phyloP scores from a whole-genome alignment of 495 filamentous ascomycete species.

The Podospora australis region DNA sequence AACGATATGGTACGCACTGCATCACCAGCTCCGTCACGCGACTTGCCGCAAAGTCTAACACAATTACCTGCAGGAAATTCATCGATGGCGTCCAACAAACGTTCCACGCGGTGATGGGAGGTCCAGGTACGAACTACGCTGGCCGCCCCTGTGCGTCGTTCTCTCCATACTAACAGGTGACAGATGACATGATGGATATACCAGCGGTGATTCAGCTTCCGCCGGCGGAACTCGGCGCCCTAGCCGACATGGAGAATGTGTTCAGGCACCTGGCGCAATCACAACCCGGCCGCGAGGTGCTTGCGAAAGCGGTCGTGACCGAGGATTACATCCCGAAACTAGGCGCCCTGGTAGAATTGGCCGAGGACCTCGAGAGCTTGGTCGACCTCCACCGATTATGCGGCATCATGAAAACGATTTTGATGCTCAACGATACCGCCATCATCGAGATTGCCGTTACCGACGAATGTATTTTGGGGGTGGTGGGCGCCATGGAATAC shows the following conservation, averaged over 20 bases:
- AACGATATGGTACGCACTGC: slow-evolving; percentile 66
- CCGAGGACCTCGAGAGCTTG: slow-evolving; percentile 86
- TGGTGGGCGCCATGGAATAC: slow-evolving; percentile 95
- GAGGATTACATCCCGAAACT: slow-evolving; percentile 86
- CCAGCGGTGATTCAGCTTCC: slow-evolving; percentile 67
- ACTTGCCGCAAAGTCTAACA: slow-evolving; percentile 12
- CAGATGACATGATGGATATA: slow-evolving; percentile 73
- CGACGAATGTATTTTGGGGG: slow-evolving; percentile 81
- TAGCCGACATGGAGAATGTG: slow-evolving; percentile 73
- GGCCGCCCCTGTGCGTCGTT: too few relatives aligned
- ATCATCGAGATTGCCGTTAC: slow-evolving; percentile 92
- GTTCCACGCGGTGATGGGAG: slow-evolving; percentile 34
- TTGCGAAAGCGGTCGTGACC: slow-evolving; percentile 76
- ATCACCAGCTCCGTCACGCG: slow-evolving; percentile 14
- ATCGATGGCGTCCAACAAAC: slow-evolving; percentile 75
- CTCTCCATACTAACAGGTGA: too few relatives aligned
- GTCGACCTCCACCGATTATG: slow-evolving; percentile 82
- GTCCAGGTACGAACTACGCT: slow-evolving; percentile 39
- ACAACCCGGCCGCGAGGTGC: slow-evolving; percentile 72
- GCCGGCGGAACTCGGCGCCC: slow-evolving; percentile 66
- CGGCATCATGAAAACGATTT: slow-evolving; percentile 96
- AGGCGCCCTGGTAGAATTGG: slow-evolving; percentile 73
- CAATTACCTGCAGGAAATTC: slow-evolving; percentile 65
- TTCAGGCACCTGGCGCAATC: slow-evolving; percentile 72
- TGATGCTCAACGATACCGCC: slow-evolving; percentile 85